phyloP scores from a whole-genome alignment of 129 eudicot genomes.

The Solidago caesia region DNA sequence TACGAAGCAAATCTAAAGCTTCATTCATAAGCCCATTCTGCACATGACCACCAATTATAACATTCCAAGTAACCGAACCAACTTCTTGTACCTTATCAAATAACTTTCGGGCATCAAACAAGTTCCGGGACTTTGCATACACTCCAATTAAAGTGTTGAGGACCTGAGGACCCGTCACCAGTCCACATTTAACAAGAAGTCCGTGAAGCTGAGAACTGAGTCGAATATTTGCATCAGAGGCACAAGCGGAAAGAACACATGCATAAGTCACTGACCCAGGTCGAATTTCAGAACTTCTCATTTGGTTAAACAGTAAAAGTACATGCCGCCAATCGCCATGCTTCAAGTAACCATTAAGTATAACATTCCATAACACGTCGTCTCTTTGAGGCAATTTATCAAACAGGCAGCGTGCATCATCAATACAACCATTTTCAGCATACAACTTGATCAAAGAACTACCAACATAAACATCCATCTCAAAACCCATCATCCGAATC shows the following conservation, averaged over 20 bases:
- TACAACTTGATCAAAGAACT: constrained; percentile 72
- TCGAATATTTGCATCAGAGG: constrained; percentile 35
- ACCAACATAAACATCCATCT: constrained; percentile 65
- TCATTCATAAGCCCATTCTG: constrained; percentile 59
- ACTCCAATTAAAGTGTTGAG: constrained; percentile 60
- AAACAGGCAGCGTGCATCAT: constrained; percentile 61
- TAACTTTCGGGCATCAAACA: constrained; percentile 52
- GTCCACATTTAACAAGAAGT: constrained; percentile 46
- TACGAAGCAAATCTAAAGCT: constrained; percentile 47
- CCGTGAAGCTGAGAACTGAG: constrained; percentile 72
- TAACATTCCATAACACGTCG: constrained; percentile 75
- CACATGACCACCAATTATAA: constrained; percentile 78
- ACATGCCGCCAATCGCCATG: constrained; percentile 40
- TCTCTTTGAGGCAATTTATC: constrained; percentile 73
- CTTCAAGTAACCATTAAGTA: constrained; percentile 67
- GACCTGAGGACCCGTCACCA: constrained; percentile 54
- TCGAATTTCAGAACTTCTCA: constrained; percentile 45
- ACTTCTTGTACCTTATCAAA: constrained; percentile 41
- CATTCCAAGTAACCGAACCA: constrained; percentile 69
- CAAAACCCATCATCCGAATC: constrained; percentile 50
- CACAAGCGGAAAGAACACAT: constrained; percentile 66
- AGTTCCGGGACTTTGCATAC: constrained; percentile 56
- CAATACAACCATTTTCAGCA: constrained; percentile 58
- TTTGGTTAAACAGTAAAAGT: constrained; percentile 48
- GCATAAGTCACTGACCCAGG: constrained; percentile 65